Percentiles rank a stretch among this genome's conserved stretches.
Evolutionary conservation across 163 green algal species (phyloP).

Genomic region (Scenedesmus sp.): DNA sequence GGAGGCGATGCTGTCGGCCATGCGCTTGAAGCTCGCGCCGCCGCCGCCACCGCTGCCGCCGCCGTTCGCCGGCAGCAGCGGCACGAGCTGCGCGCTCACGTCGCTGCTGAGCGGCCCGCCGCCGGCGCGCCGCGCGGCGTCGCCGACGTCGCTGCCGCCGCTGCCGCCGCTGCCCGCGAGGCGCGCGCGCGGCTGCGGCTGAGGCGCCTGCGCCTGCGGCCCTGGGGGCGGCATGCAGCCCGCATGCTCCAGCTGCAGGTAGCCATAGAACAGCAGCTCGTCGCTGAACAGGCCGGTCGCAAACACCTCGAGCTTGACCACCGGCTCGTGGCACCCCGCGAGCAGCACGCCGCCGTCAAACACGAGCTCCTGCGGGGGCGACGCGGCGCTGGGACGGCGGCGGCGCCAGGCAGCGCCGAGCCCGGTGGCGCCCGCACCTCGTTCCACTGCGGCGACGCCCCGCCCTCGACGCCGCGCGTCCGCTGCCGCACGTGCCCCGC

Average conservation of each 20-base stretch:
- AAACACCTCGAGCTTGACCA: conserved; percentile 18
- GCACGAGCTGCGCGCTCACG: background rate
- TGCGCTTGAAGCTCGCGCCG: background rate
- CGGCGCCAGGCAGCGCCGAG: background rate
- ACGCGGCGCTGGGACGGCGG: no score
- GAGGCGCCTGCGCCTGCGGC: no score
- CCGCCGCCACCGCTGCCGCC: conserved; percentile 2
- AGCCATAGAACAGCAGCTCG: conserved; percentile 25
- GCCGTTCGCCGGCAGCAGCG: conserved; percentile 12
- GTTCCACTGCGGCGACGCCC: conserved; percentile 6
- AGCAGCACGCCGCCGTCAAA: conserved; percentile 6
- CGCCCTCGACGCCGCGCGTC: conserved; percentile 28
- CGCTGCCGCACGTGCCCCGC: background rate
- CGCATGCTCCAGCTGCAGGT: background rate
- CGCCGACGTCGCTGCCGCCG: background rate
- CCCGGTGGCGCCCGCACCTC: conserved; percentile 8
- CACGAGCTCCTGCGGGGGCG: conserved; percentile 15
- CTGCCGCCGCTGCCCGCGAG: background rate
- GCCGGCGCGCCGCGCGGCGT: background rate
- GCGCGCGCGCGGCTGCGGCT: background rate
- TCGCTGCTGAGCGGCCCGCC: background rate
- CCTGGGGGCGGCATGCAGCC: background rate
- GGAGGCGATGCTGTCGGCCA: background rate
- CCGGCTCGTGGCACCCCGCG: background rate
- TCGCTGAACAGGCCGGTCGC: background rate